Evolutionary conservation across 2,329 filamentous ascomycete species (phyloP), one percentile per base, ranked within the genome.

Genomic region (Paradendryphiella salina): DNA sequence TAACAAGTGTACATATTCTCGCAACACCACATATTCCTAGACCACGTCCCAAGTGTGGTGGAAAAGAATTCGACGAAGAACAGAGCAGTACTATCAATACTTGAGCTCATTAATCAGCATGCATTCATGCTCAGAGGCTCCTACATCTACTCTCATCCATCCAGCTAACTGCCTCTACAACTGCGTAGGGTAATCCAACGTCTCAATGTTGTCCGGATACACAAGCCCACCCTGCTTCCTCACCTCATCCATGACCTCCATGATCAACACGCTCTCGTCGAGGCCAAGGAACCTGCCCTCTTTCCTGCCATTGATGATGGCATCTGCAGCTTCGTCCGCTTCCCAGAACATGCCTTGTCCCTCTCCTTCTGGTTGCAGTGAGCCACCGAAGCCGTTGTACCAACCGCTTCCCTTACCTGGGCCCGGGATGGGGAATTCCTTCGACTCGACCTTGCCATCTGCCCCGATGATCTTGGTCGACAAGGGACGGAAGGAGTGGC

Each of bases 301-400:
- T 65, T 86, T 82, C 74, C 84, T 85, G 17, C 90, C 89, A 69
- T 94, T 90, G 35, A 87, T 79, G 50, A 96, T 68, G 60, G 87
- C 89, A 37, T 85, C 80, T 21, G 86, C 89, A 58, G 84, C 87
- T 77, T 90, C 89, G 70, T 92, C 89, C 1, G 89, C 89, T 72
- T 92, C 88, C 87, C 87, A 93, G 76, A 90, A 94, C 89, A 95
- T 94, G 41, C 90, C 90, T 58, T 90, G 86, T 9, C 89, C 90
- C 61, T 78, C 74, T 11, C 78, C 81, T 21, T 84, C 82, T 50
- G 81, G 75, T 26, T 77, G 69, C 46, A 61, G 66, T 20, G 56
- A 56, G 33, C 66, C 72, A 13, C 73, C 75, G 48, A 79, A 80
- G 23, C 77, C 77, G 49, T 79, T 80, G 61, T 71, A 69, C 74